phyloP scores from a whole-genome alignment of 1,284 basidiomycete species.

The Mycosarcoma maydis region DNA sequence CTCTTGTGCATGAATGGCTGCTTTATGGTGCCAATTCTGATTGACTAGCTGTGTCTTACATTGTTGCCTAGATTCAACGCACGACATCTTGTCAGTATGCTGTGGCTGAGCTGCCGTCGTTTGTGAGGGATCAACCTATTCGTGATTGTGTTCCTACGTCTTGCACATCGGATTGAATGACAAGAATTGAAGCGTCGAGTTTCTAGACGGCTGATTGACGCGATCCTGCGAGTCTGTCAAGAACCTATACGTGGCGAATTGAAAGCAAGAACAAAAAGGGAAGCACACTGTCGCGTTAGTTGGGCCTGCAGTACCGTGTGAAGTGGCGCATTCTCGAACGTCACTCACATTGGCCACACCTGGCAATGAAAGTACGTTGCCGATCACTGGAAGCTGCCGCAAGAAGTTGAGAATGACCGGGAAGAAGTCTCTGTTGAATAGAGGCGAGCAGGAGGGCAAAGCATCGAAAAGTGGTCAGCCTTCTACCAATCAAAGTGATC shows the following conservation, averaged over 20 bases:
- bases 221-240: slow-evolving; percentile 68
- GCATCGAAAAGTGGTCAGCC: slow-evolving; percentile 8
- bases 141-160: neutral
- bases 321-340: neutral
- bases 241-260: slow-evolving; percentile 53
- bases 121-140: too few relatives aligned
- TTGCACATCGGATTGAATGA: neutral
- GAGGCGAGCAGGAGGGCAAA: neutral
- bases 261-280: neutral
- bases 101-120: neutral
- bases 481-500: neutral
- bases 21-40: too few relatives aligned
- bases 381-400: slow-evolving; percentile 91
- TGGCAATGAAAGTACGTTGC: slow-evolving; percentile 84
- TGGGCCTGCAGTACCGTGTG: too few relatives aligned
- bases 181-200: too few relatives aligned
- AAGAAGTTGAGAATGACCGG: slow-evolving; percentile 96
- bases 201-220: slow-evolving; percentile 67
- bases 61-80: slow-evolving; percentile 5
- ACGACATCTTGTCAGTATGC: neutral
- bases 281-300: neutral
- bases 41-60: too few relatives aligned
- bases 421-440: slow-evolving; percentile 87
- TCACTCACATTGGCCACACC: slow-evolving; percentile 67
- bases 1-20: too few relatives aligned